Base-by-base conservation (phyloP, 805 yeast species). In the Lachancea mirantina region DNA sequence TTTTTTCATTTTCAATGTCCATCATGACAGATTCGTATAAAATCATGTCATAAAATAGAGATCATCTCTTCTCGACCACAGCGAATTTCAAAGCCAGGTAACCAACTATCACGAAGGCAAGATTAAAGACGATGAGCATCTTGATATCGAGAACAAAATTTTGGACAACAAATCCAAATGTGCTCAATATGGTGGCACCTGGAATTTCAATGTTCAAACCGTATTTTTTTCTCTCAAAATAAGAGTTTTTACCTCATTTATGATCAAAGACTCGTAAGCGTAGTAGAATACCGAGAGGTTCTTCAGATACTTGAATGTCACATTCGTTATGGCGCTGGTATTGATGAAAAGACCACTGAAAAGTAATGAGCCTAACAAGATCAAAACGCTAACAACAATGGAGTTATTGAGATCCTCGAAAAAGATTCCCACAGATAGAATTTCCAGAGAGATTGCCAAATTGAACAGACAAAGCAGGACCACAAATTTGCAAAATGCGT, bases 201-300 rank as follows among this genome's bases (percentile, higher is more conserved):
- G 98, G 98, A 10, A 92, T 94, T 57, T 87, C 95, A 47, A 92
- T 89, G 27, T 88, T 82, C 26, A 92, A 68, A 0, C 98, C 98
- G 50, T 80, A 89, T 59, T 92, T 92, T 53, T 78, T 54, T 92
- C 98, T 42, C 74, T 76, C 47, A 92, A 67, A 9, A 84, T 77
- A 52, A 92, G 68, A 21, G 84, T 83, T 49, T 79, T 82, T 7
- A 89, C 97, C 54, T 92, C 98, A 57, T 92, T 92, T 35, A 92
- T 88, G 3, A 87, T 70, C 43, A 92, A 64, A 0, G 96, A 84
- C 55, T 92, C 98, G 55, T 89, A 92, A 0, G 95, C 96, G 52
- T 87, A 92, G 57, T 92, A 97, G 69, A 89, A 92, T 34, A 89
- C 74, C 1, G 96, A 87, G 15, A 88, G 56, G 64, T 81, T 82